Conservation (phyloP, 1,139 yeast genomes). For the Scheffersomyces titani region DNA sequence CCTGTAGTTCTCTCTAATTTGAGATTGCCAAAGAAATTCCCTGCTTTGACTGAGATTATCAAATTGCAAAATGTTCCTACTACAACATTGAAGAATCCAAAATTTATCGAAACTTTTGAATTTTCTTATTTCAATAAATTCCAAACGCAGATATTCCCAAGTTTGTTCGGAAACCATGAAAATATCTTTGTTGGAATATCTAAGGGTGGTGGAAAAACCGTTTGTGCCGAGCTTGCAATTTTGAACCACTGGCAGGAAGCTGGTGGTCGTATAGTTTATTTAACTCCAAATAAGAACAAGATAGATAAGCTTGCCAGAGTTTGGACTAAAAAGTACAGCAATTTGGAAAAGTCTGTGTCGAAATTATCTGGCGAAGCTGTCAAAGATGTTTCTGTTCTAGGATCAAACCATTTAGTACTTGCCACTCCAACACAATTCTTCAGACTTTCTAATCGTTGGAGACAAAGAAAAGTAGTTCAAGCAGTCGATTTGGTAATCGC, state of each 20-base stretch:
- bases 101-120: conserved; percentile 46
- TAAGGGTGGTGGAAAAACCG: conserved; percentile 77
- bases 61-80: conserved; percentile 54
- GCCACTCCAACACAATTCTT: conserved; percentile 84
- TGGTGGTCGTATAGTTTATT: conserved; percentile 60
- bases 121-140: conserved; percentile 62
- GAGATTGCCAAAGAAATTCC: conserved; percentile 67
- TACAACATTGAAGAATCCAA: conserved; percentile 46
- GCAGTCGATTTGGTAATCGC: conserved; percentile 66
- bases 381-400: conserved; percentile 55
- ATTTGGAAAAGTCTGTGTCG: conserved; percentile 46
- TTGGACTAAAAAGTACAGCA: conserved; percentile 56
- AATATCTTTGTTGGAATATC: conserved; percentile 68
- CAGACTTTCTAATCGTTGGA: conserved; percentile 76
- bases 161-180: conserved; percentile 59
- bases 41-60: conserved; percentile 58
- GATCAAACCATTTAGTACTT: conserved; percentile 64
- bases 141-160: conserved; percentile 69
- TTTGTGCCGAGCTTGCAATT: conserved; percentile 71
- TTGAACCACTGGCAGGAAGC: conserved; percentile 68
- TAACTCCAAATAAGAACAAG: conserved; percentile 60
- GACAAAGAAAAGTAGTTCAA: conserved; percentile 68
- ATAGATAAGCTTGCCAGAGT: conserved; percentile 45
- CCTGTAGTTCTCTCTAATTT: conserved; percentile 62
- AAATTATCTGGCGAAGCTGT: conserved; percentile 65